Conservation (phyloP, 768 basidiomycete genomes). For the Lactarius vividus region DNA sequence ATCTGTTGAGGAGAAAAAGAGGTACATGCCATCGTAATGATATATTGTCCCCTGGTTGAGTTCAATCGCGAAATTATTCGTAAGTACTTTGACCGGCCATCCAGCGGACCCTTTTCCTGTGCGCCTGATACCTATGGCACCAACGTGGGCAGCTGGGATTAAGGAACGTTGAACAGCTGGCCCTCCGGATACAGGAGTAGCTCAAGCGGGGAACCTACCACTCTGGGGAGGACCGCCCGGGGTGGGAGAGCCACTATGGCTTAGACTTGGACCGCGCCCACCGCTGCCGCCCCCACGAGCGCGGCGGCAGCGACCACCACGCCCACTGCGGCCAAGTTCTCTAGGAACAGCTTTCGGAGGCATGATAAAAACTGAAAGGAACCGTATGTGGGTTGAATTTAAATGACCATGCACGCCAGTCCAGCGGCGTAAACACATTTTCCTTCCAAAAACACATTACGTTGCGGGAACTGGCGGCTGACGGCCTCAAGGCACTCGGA, state of each 20-base stretch:
- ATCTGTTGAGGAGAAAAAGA: conserved; percentile 2
- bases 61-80: conserved; percentile 64
- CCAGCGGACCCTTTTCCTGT: conserved; percentile 62
- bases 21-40: conserved; percentile 72
- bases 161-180: conserved; percentile 22
- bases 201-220: conserved; percentile 34
- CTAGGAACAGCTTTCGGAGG: conserved; percentile 20
- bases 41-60: conserved; percentile 64
- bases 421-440: conserved; percentile 37
- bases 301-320: not conserved
- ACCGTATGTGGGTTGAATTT: not conserved
- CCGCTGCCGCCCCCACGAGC: conserved; percentile 7
- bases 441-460: conserved; percentile 31
- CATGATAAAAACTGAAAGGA: conserved; percentile 12
- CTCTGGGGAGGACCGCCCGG: conserved; percentile 33
- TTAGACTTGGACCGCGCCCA: not conserved
- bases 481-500: conserved; percentile 74
- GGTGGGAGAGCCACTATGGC: not conserved
- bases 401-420: not conserved
- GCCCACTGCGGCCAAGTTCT: not conserved
- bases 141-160: conserved; percentile 41
- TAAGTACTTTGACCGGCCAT: conserved; percentile 38
- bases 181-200: conserved; percentile 20
- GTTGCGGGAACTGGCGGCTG: conserved; percentile 74
- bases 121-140: conserved; percentile 65